Percentiles rank a stretch among this genome's conserved stretches.
Evolutionary conservation across 257 asterid genomes (phyloP).

Genomic region (Ilex asprella): DNA sequence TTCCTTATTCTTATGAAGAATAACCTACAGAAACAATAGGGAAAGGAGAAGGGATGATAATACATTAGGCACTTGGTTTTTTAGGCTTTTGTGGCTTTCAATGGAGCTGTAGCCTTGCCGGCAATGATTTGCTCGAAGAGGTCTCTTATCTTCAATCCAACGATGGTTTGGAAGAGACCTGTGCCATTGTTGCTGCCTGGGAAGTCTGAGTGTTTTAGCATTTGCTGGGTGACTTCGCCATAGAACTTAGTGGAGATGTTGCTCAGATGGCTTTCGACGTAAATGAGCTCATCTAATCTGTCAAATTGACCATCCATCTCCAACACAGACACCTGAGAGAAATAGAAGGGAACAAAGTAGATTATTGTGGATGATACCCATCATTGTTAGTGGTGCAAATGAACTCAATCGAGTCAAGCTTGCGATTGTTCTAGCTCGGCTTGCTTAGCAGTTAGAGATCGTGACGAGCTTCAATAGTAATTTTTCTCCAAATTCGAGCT

Average conservation of each 20-base stretch:
- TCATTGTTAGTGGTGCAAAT: too few species aligned
- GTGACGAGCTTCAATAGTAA: too few species aligned
- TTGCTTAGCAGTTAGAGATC: too few species aligned
- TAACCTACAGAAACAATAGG: conserved; percentile 27
- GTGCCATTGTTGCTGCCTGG: conserved; percentile 99
- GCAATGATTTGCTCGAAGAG: conserved; percentile 81
- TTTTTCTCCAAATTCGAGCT: too few species aligned
- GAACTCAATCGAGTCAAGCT: too few species aligned
- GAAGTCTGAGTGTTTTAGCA: conserved; percentile 89
- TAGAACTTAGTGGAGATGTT: conserved; percentile 87
- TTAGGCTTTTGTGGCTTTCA: conserved; percentile 70
- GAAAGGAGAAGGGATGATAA: conserved; percentile 4
- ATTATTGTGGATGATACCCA: too few species aligned
- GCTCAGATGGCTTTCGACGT: conserved; percentile 94
- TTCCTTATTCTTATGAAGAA: conserved; percentile 18
- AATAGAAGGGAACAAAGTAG: not conserved
- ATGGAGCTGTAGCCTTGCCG: conserved; percentile 39
- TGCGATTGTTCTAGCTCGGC: too few species aligned
- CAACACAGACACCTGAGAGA: conserved; percentile 68
- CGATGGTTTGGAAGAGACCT: conserved; percentile 89
- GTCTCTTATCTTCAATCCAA: conserved; percentile 88
- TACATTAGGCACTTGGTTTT: conserved; percentile 5
- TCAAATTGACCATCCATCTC: conserved; percentile 99
- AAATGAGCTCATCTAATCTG: conserved; percentile 88
- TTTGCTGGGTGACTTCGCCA: conserved; percentile 97